Base-by-base conservation (phyloP, 202 grass and related monocot genomes). In the Dendrocalamus latiflorus region DNA sequence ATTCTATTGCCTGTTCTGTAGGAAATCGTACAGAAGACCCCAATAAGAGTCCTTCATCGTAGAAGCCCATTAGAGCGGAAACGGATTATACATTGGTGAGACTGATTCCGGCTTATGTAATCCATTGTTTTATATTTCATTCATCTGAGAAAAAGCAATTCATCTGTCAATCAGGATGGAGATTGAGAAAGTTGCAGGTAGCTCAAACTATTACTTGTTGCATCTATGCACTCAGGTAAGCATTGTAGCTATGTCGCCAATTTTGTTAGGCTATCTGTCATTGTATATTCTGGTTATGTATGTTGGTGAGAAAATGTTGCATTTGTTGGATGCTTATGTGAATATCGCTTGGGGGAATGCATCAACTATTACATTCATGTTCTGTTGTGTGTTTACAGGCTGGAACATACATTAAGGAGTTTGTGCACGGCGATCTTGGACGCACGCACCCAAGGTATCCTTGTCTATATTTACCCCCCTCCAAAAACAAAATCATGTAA, bases 351-450 rank as follows among this genome's bases (percentile, higher is more conserved):
- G 15, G 24, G 44, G 6, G 18, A 49, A 33, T 67, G 20, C 38
- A 79, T 58, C 22, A 50, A 83, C 58, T 63, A 14, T 34, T 39
- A 2, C 34, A 6, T 53, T 60, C 51, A 8, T 80, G 3, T 72
- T 72, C 1, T 12, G 51, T 33, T 34, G 24, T 75, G 41, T 77
- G 64, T 65, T 75, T 48, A 80, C 84, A 95, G 93, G 95, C 95
- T 66, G 95, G 93, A 79, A 95, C 95, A 84, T 98, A 98, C 87
- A 98, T 98, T 49, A 95, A 93, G 70, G 95, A 95, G 86, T 98
- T 98, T 68, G 95, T 98, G 41, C 95, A 98, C 44, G 95, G 95
- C 14, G 95, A 98, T 89, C 92, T 98, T 78, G 95, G 93, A 60
- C 92, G 95, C 78, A 95, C 95, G 42, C 73, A 90, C 26, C 95